These are phyloP conservation scores for Eleusine coracana DNA, from an alignment of 176 grass and related monocot genomes.

Conservation along the genomic window DNA sequence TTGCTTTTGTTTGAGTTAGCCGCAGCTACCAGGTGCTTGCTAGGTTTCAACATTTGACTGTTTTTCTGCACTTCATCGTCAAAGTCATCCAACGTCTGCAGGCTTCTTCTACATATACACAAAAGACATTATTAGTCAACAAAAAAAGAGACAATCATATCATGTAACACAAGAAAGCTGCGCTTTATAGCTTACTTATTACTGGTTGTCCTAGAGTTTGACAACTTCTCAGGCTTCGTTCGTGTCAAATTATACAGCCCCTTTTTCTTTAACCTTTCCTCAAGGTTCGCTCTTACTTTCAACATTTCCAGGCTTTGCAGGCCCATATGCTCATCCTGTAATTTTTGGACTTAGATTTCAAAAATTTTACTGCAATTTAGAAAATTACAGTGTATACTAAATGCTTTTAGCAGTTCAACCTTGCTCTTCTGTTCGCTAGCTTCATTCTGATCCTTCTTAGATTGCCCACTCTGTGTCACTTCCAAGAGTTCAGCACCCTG, in stretches of 20 bases:
- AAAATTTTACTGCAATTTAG: slow-evolving; percentile 14
- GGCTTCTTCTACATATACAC: slow-evolving; percentile 49
- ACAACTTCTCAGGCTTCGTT: slow-evolving; percentile 49
- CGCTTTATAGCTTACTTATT: slow-evolving; percentile 47
- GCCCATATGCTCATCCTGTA: slow-evolving; percentile 59
- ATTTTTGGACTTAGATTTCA: slow-evolving; percentile 32
- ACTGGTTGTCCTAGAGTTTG: slow-evolving; percentile 51
- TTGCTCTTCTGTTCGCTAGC: slow-evolving; percentile 46
- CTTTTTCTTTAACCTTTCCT: slow-evolving; percentile 85
- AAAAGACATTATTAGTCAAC: slow-evolving; percentile 32
- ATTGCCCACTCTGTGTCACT: slow-evolving; percentile 31
- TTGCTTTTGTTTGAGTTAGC: slow-evolving; percentile 69
- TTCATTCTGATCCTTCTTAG: slow-evolving; percentile 42
- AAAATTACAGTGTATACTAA: slow-evolving; percentile 6
- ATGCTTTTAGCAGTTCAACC: slow-evolving; percentile 44
- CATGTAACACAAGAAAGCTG: slow-evolving; percentile 6
- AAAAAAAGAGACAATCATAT: slow-evolving; percentile 25
- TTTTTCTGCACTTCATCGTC: slow-evolving; percentile 79
- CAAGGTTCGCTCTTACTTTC: slow-evolving; percentile 85
- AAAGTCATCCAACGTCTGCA: slow-evolving; percentile 69
- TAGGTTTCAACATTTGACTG: slow-evolving; percentile 43
- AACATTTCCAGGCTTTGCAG: slow-evolving; percentile 83
- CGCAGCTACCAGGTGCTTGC: slow-evolving; percentile 44
- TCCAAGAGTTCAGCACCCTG: slow-evolving; percentile 46
- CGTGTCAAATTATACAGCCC: slow-evolving; percentile 67